Base-by-base conservation (phyloP, 2,329 filamentous ascomycete species). In the Corinectria fuckeliana region DNA sequence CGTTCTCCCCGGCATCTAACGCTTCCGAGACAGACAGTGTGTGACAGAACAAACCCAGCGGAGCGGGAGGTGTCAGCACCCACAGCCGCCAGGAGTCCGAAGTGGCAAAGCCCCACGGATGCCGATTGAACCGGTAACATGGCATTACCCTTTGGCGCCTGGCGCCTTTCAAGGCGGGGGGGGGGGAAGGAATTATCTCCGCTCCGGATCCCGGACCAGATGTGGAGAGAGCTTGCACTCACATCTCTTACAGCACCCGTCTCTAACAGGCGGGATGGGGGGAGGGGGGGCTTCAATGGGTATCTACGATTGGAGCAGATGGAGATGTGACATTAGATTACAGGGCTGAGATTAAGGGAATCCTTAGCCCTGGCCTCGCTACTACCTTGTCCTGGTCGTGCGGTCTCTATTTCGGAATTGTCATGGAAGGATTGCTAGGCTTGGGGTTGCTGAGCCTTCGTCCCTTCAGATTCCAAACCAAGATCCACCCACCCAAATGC, bases 301-400 rank as follows among this genome's bases (percentile, higher is more conserved):
- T n/a, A n/a, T n/a, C n/a, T n/a, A n/a, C n/a, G n/a, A n/a, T n/a
- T 28, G 26, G 26, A 28, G 26, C 26, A 6, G 5, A 34, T 18
- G 32, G 32, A n/a, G 32, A 57, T 28, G 45, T 21, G 44, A 32
- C 13, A 54, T 38, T 50, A 32, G 8, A 54, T 38, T 50, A 30
- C 56, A 58, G 50, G 56, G 56, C 56, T 59, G 45, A 59, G 48
- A 50, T 51, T 36, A 34, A 32, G 55, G 54, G 30, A 32, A 34
- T 49, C 52, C 38, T 42, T 14, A 20, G 39, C 39, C 20, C 10
- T 18, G 25, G 5, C 42, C 21, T 25, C n/a, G 34, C 4, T 18
- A 4, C 34, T 38, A 30, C 28, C 9, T 8, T 30, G 26, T 30
- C n/a, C n/a, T n/a, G n/a, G 9, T 30, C 26, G 6, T 30, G 26